These are phyloP conservation scores for Paecilomyces dactylethromorphus DNA, from an alignment of 2,329 filamentous ascomycete species.

Conservation along the genomic window DNA sequence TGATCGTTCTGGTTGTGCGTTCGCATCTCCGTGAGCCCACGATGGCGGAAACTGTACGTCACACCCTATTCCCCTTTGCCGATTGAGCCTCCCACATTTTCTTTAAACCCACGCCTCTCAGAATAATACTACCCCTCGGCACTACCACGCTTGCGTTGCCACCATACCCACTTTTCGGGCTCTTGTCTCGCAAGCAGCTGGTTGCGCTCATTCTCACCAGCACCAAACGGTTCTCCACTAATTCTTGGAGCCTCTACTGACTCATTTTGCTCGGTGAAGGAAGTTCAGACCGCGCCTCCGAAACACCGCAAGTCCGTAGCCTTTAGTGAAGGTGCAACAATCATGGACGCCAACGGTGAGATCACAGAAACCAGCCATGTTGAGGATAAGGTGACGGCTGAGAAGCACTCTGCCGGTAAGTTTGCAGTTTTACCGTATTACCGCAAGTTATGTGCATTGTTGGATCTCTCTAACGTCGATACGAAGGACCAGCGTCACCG, in stretches of 20 bases:
- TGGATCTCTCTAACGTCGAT: slow-evolving; percentile 35
- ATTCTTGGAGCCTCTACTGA: slow-evolving; percentile 17
- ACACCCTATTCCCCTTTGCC: slow-evolving; percentile 27
- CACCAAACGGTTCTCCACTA: background rate
- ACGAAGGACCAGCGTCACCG: slow-evolving; percentile 22
- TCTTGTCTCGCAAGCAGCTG: background rate
- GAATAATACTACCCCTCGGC: slow-evolving; percentile 22
- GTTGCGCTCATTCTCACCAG: background rate
- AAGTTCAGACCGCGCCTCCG: slow-evolving; percentile 45
- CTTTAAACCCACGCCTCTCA: slow-evolving; percentile 14
- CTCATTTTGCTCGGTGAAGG: slow-evolving; percentile 26
- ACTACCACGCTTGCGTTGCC: slow-evolving; percentile 14
- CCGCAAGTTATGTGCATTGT: background rate
- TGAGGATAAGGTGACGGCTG: slow-evolving; percentile 72
- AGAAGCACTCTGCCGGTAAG: slow-evolving; percentile 69
- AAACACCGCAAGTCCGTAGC: slow-evolving; percentile 89
- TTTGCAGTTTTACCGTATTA: slow-evolving; percentile 1
- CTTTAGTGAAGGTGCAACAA: slow-evolving; percentile 79
- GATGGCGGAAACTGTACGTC: slow-evolving; percentile 41
- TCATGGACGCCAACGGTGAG: slow-evolving; percentile 85
- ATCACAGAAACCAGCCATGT: slow-evolving; percentile 66
- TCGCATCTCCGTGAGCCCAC: slow-evolving; percentile 6
- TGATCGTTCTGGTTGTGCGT: background rate
- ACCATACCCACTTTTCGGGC: slow-evolving; percentile 1
- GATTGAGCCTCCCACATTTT: slow-evolving; percentile 34